A percentile compares a stretch with the other conserved stretches of the same genome.
These are phyloP conservation scores for Penicillium sp. DNA, from an alignment of 2,329 filamentous ascomycete genomes.

Conservation along the genomic window DNA sequence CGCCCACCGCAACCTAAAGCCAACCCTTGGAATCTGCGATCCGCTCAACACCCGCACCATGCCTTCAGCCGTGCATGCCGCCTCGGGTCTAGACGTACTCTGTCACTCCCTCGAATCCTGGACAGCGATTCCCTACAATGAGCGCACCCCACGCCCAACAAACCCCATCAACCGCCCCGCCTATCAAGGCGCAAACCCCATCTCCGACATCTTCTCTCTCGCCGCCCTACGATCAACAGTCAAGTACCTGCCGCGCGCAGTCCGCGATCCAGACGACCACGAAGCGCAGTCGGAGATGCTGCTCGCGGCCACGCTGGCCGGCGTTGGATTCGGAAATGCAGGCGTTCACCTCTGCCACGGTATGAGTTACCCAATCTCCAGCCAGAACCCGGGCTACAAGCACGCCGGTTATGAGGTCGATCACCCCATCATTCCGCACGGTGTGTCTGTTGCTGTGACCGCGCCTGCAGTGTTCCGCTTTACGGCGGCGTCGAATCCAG, in stretches of 20 bases:
- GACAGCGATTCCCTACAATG: constrained; percentile 93
- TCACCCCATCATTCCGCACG: constrained; percentile 84
- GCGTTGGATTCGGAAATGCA: constrained; percentile 95
- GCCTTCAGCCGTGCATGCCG: constrained; percentile 89
- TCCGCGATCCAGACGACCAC: constrained; percentile 81
- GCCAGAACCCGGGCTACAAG: constrained; percentile 87
- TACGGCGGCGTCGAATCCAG: constrained; percentile 86
- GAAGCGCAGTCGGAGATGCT: constrained; percentile 97
- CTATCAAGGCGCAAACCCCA: constrained; percentile 96
- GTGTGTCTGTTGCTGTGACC: constrained; percentile 90
- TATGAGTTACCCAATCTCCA: constrained; percentile 97
- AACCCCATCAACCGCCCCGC: constrained; percentile 91
- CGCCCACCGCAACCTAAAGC: constrained; percentile 92
- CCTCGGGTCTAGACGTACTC: constrained; percentile 88
- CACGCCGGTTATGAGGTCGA: constrained; percentile 82
- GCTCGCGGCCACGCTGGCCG: constrained; percentile 86
- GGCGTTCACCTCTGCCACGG: constrained; percentile 87
- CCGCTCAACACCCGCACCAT: constrained; percentile 93
- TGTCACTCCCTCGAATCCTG: constrained; percentile 95
- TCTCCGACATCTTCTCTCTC: constrained; percentile 94
- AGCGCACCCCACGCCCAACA: constrained; percentile 76
- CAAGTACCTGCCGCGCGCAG: constrained; percentile 86
- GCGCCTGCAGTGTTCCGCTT: constrained; percentile 93
- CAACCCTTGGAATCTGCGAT: constrained; percentile 82
- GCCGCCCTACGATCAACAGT: constrained; percentile 79